Percentiles rank a stretch among this genome's conserved stretches.
Conservation (phyloP, 2,329 filamentous ascomycete species). For the Metarhizium brunneum region DNA sequence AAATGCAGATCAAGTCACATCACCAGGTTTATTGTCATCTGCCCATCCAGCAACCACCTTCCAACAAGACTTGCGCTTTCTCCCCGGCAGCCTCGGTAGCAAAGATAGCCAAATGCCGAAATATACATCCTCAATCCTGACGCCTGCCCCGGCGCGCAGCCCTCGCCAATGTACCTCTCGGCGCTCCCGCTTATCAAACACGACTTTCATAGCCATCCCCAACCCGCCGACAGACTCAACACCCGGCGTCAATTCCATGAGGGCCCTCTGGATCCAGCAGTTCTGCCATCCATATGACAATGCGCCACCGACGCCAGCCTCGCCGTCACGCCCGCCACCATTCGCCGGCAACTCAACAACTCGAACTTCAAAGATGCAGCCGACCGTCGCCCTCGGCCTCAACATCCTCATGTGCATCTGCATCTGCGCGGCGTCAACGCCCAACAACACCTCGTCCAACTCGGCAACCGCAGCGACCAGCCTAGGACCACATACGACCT, state of each 20-base stretch:
- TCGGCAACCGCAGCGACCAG: too few species aligned
- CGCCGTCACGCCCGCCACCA: too few species aligned
- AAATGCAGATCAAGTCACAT: too few species aligned
- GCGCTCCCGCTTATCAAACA: slow-evolving; percentile 17
- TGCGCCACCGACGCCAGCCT: not conserved
- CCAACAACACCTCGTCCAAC: too few species aligned
- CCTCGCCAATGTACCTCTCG: slow-evolving; percentile 14
- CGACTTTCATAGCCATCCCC: slow-evolving; percentile 15
- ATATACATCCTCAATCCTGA: slow-evolving; percentile 10
- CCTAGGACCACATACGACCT: too few species aligned
- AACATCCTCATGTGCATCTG: too few species aligned
- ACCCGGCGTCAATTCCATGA: slow-evolving; percentile 5
- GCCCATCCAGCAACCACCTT: too few species aligned
- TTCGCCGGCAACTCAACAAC: too few species aligned
- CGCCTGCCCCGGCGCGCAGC: slow-evolving; percentile 11
- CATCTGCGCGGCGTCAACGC: too few species aligned
- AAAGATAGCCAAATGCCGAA: slow-evolving; percentile 14
- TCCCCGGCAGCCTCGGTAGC: not conserved
- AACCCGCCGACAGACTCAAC: slow-evolving; percentile 13
- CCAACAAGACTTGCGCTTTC: not conserved
- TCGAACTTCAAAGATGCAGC: too few species aligned
- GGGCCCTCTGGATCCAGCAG: slow-evolving; percentile 6
- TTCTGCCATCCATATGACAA: slow-evolving; percentile 16
- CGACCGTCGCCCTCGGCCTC: too few species aligned
- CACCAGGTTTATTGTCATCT: too few species aligned